Evolutionary conservation across 805 yeast genomes (phyloP).

Genomic region (Spathaspora sp.): DNA sequence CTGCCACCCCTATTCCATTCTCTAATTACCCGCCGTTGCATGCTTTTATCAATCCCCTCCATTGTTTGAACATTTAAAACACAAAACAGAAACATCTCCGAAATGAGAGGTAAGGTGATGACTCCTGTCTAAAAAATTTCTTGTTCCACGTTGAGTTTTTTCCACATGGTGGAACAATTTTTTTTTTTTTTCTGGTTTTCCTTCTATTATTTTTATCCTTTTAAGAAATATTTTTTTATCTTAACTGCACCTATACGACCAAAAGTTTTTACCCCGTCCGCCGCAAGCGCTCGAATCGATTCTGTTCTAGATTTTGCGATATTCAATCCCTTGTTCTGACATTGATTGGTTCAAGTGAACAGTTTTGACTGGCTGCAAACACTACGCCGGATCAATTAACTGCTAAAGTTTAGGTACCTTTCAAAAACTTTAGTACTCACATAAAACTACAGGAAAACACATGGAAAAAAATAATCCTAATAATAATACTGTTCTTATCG

Average conservation of each 20-base stretch:
- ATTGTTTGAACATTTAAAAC: not conserved
- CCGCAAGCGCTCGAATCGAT: no score
- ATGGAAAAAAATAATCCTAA: not conserved
- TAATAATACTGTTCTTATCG: not conserved
- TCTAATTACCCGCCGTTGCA: not conserved
- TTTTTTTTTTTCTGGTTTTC: not conserved
- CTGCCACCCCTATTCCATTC: not conserved
- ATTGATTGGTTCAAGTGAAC: no score
- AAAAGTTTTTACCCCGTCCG: not conserved
- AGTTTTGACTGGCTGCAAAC: no score
- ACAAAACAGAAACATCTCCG: not conserved
- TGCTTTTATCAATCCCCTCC: not conserved
- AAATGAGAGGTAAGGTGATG: not conserved
- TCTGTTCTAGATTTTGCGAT: not conserved
- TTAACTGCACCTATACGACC: not conserved
- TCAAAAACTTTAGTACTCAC: not conserved
- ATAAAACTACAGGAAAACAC: not conserved
- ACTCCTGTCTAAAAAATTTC: not conserved
- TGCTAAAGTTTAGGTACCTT: not conserved
- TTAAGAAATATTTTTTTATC: not conserved
- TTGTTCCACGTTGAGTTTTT: not conserved
- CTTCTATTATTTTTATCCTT: not conserved
- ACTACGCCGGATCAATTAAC: not conserved
- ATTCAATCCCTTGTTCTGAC: not conserved
- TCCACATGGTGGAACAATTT: not conserved